These are phyloP conservation scores for Russula foetens DNA, from an alignment of 768 basidiomycete genomes.

Conservation along the genomic window DNA sequence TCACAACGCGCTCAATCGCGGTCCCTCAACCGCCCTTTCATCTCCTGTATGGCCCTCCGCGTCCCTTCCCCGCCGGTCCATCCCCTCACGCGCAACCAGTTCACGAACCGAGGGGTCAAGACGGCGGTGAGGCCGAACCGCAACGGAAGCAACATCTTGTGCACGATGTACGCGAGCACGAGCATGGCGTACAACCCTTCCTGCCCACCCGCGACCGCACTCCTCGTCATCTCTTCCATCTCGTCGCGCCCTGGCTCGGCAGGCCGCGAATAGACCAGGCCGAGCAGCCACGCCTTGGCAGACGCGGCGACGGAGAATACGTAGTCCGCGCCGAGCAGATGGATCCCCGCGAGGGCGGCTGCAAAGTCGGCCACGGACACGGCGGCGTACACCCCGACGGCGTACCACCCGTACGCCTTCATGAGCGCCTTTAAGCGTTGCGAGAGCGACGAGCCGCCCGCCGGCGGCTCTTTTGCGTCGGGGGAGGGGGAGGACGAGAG, in stretches of 20 bases:
- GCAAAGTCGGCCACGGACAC: conserved; percentile 74
- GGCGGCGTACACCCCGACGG: conserved; percentile 80
- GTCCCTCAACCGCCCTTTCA: conserved; percentile 31
- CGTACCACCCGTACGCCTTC: conserved; percentile 93
- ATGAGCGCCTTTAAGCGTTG: conserved; percentile 75
- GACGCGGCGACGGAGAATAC: conserved; percentile 61
- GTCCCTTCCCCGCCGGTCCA: conserved; percentile 77
- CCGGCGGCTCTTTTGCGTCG: conserved; percentile 36
- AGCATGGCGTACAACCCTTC: conserved; percentile 89
- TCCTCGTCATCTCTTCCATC: conserved; percentile 35
- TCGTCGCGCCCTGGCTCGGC: conserved; percentile 64
- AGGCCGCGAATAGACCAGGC: conserved; percentile 43
- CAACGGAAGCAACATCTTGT: conserved; percentile 93
- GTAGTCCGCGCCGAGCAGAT: conserved; percentile 84
- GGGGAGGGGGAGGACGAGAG: conserved; percentile 32
- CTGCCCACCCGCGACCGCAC: conserved; percentile 34
- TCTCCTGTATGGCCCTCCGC: conserved; percentile 46
- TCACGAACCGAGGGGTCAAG: conserved; percentile 77
- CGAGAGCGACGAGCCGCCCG: conserved; percentile 53
- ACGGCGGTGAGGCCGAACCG: conserved; percentile 84
- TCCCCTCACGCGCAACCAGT: conserved; percentile 71
- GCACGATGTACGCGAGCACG: conserved; percentile 87
- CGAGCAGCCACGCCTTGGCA: conserved; percentile 41
- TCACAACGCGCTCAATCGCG: conserved; percentile 13
- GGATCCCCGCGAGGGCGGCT: conserved; percentile 76